phyloP scores from a whole-genome alignment of 2,329 filamentous ascomycete species.

The Nemania bipapillata region DNA sequence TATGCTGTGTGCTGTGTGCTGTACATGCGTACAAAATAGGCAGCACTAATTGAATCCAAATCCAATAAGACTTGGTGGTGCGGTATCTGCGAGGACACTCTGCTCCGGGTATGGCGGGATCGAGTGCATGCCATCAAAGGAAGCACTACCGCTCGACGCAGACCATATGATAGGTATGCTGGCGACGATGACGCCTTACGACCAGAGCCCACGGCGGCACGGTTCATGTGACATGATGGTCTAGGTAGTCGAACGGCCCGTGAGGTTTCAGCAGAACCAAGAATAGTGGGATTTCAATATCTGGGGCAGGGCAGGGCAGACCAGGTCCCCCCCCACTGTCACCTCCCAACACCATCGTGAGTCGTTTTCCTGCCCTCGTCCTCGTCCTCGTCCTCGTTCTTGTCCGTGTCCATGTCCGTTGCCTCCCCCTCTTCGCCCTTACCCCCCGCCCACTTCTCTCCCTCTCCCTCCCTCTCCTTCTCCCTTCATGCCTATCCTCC shows the following conservation, averaged over 20 bases:
- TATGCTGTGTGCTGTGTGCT: background rate
- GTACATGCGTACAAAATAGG: background rate
- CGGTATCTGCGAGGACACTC: background rate
- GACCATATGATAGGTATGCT: background rate
- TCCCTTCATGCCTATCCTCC: background rate
- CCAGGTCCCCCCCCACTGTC: background rate
- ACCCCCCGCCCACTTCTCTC: background rate
- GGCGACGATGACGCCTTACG: background rate
- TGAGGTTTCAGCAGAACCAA: background rate
- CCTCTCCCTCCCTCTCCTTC: background rate
- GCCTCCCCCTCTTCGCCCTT: background rate
- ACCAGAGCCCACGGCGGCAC: constrained; percentile 12
- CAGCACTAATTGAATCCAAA: background rate
- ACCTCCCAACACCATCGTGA: background rate
- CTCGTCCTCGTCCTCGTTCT: background rate
- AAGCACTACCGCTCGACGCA: background rate
- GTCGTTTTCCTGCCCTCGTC: background rate
- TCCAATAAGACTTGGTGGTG: background rate
- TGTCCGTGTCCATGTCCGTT: background rate
- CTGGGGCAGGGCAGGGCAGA: background rate
- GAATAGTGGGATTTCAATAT: constrained; percentile 6
- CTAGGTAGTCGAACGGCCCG: background rate
- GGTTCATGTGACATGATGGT: constrained; percentile 7
- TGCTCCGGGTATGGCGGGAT: background rate
- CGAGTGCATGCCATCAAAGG: background rate